phyloP scores from a whole-genome alignment of 371 early-diverging fungal species.

The Zopfochytrium polystomum region DNA sequence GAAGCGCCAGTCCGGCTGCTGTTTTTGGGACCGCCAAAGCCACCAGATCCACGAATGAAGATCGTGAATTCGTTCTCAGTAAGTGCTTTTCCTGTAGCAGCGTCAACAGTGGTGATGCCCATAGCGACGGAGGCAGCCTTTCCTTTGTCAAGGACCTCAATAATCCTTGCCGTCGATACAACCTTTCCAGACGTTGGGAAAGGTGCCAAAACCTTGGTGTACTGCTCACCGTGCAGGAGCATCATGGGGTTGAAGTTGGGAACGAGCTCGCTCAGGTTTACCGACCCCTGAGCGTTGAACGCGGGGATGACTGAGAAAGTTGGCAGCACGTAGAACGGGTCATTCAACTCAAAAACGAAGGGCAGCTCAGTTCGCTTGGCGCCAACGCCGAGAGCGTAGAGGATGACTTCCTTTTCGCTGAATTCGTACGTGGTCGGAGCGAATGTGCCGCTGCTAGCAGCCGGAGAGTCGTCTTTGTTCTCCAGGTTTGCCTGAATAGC shows the following conservation, averaged over 20 bases:
- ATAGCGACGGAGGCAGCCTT: conserved; percentile 83
- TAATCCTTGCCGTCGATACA: conserved; percentile 66
- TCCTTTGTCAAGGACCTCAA: conserved; percentile 95
- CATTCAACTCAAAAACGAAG: conserved; percentile 86
- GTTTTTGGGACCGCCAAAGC: conserved; percentile 78
- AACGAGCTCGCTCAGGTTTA: conserved; percentile 72
- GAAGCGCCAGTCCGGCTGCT: conserved; percentile 71
- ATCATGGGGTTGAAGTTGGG: conserved; percentile 95
- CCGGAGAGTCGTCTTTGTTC: conserved; percentile 47
- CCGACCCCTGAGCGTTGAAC: conserved; percentile 61
- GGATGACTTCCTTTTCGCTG: conserved; percentile 82
- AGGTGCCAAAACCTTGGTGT: conserved; percentile 77
- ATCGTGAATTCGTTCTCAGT: conserved; percentile 85
- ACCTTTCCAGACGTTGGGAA: conserved; percentile 80
- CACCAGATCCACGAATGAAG: conserved; percentile 91
- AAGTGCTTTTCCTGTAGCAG: conserved; percentile 64
- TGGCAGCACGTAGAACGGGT: conserved; percentile 78
- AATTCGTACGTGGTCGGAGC: conserved; percentile 53
- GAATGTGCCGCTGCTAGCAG: conserved; percentile 23
- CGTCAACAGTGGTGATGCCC: conserved; percentile 78
- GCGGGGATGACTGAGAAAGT: conserved; percentile 88
- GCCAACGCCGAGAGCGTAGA: conserved; percentile 94
- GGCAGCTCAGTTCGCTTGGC: conserved; percentile 79
- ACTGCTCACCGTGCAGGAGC: conserved; percentile 97
- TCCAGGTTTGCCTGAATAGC: conserved; percentile 72